These are phyloP conservation scores for Myrmaecium sp. DNA, from an alignment of 2,329 filamentous ascomycete species.

Conservation along the genomic window DNA sequence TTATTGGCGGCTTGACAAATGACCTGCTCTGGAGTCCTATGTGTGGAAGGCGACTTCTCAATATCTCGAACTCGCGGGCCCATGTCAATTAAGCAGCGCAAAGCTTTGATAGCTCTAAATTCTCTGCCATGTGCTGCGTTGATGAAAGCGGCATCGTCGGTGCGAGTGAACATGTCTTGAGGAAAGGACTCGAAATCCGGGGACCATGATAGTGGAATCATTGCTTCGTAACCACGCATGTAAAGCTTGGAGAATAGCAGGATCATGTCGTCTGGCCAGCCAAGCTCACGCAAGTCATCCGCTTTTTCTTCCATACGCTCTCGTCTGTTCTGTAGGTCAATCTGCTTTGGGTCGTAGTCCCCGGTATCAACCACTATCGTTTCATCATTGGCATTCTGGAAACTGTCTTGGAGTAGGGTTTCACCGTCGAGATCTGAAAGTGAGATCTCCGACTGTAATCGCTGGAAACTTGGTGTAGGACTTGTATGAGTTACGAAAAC, in stretches of 20 bases:
- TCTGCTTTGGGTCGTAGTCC: constrained; percentile 10
- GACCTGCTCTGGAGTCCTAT: constrained; percentile 19
- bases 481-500: too few species aligned
- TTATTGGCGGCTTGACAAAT: constrained; percentile 25
- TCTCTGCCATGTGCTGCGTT: constrained; percentile 23
- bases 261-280: constrained; percentile 35
- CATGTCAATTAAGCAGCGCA: constrained; percentile 32
- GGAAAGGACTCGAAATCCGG: constrained; percentile 38
- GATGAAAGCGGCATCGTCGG: constrained; percentile 28
- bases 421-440: constrained; percentile 17
- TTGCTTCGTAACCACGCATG: constrained; percentile 38
- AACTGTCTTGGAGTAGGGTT: constrained; percentile 11
- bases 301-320: constrained; percentile 12
- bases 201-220: constrained; percentile 35
- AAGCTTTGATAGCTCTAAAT: constrained; percentile 33
- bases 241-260: constrained; percentile 35
- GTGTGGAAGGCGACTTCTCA: constrained; percentile 11
- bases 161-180: constrained; percentile 31
- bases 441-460: too few species aligned
- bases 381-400: constrained; percentile 17
- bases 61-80: constrained; percentile 35
- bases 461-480: too few species aligned
- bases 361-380: constrained; percentile 18
- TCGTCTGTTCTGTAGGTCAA: constrained; percentile 12
- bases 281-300: constrained; percentile 20